Percentiles rank a stretch among this genome's conserved stretches.
phyloP scores from a whole-genome alignment of 1,284 basidiomycete genomes.

The Cystobasidiaceae sp. region DNA sequence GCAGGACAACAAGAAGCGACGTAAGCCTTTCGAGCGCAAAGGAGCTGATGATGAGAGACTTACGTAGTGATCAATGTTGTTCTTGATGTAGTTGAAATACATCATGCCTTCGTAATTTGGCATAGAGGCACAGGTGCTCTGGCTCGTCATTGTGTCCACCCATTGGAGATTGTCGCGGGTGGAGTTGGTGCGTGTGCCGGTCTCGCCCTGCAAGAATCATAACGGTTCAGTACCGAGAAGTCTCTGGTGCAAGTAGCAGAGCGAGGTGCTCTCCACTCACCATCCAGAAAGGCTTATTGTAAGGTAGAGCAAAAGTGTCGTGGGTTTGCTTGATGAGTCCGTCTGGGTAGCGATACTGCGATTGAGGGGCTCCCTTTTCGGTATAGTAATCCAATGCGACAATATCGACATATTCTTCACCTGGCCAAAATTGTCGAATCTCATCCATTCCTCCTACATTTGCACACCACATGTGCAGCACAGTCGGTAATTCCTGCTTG shows the following conservation, averaged over 20 bases:
- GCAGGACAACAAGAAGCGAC: too few species aligned
- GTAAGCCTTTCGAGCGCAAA: too few species aligned
- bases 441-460: conserved; percentile 20
- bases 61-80: conserved; percentile 17
- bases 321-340: conserved; percentile 19
- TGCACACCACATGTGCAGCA: conserved; percentile 16
- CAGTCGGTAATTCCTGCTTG: conserved; percentile 14
- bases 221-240: neutral
- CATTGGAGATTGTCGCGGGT: conserved; percentile 41
- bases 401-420: conserved; percentile 16
- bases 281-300: conserved; percentile 20
- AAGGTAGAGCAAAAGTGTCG: conserved; percentile 22
- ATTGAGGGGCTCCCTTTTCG: neutral
- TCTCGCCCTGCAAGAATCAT: conserved; percentile 17
- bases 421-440: conserved; percentile 28
- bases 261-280: too few species aligned
- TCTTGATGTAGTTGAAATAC: conserved; percentile 19
- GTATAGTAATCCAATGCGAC: conserved; percentile 25
- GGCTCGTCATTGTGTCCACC: conserved; percentile 41
- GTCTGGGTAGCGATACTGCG: conserved; percentile 8
- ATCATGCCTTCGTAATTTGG: conserved; percentile 40
- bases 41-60: too few species aligned
- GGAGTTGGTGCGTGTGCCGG: conserved; percentile 21
- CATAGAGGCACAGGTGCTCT: conserved; percentile 38
- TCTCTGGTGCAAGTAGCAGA: neutral